phyloP scores from a whole-genome alignment of 257 asterid genomes.

The Solanum sitiens region DNA sequence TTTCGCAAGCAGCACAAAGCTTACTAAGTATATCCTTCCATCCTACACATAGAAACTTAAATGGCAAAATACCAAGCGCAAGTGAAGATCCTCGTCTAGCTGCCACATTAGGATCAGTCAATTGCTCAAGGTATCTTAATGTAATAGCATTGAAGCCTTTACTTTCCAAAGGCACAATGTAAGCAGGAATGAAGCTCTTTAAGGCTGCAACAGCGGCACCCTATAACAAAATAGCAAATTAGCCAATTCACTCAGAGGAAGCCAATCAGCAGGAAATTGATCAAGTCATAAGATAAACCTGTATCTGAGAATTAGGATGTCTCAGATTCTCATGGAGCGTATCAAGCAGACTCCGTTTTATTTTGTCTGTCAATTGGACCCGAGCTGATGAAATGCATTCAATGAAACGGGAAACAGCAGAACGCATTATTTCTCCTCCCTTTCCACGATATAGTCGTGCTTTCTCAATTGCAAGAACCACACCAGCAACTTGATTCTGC shows the following conservation, averaged over 20 bases:
- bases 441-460: slow-evolving; percentile 97
- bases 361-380: slow-evolving; percentile 50
- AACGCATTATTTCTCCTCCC: slow-evolving; percentile 99
- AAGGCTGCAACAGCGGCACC: slow-evolving; percentile 76
- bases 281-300: slow-evolving; percentile 36
- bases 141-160: slow-evolving; percentile 38
- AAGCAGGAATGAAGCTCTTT: slow-evolving; percentile 47
- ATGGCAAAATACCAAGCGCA: slow-evolving; percentile 77
- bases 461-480: slow-evolving; percentile 95
- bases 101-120: slow-evolving; percentile 82
- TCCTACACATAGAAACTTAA: slow-evolving; percentile 47
- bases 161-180: slow-evolving; percentile 32
- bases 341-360: slow-evolving; percentile 64
- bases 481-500: slow-evolving; percentile 58
- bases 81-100: slow-evolving; percentile 94
- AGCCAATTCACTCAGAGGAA: neutral
- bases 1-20: slow-evolving; percentile 58
- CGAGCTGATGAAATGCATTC: slow-evolving; percentile 67
- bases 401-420: slow-evolving; percentile 87
- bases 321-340: slow-evolving; percentile 81
- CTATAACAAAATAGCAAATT: slow-evolving; percentile 27
- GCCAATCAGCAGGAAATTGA: neutral
- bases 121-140: slow-evolving; percentile 63
- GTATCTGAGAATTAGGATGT: slow-evolving; percentile 87
- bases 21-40: slow-evolving; percentile 62